Evolutionary conservation across 2,329 filamentous ascomycete species (phyloP), one percentile per base, ranked within the genome.

Genomic region (Xenoacremonium recifei): DNA sequence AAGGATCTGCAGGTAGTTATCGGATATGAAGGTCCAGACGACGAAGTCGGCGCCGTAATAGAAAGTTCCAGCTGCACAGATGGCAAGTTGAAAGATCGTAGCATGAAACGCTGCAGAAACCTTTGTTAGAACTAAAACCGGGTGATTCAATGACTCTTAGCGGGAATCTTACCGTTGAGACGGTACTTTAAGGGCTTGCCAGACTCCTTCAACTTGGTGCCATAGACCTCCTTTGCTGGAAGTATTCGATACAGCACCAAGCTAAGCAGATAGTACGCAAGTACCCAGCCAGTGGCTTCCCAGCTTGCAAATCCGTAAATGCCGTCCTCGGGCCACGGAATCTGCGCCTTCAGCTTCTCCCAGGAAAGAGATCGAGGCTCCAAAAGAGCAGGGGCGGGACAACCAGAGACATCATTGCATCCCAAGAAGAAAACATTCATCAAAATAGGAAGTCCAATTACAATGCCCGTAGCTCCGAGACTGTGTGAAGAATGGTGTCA

Each of bases 391-490:
- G 89, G 88, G 0, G 87, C 83, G 34, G 91, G 91, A 57, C 91
- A 96, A 42, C 91, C 91, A 5, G 87, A 82, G 40, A 91, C 72
- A 61, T 96, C 89, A 65, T 96, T 96, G 75, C 90, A 95, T 54
- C 86, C 72, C 57, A 95, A 90, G 37, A 82, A 78, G 54, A 89
- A 82, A 42, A 80, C 64, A 63, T 90, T 91, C 58, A 88, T 77
- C 37, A 89, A 71, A 17, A 87, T 45, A 0, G 90, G 90, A 1
- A 95, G 79, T 36, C 84, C 85, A 54, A 92, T 84, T 16, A 85
- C 84, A 51, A 96, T 86, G 37, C 71, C 77, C 19, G 82, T 75
- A 19, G 87, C 87, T 42, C 89, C 89, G 36, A 83, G 70, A 34
- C 89, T 92, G 18, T 6, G 3, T 4, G 30, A 6, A 3, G 10